phyloP scores from a whole-genome alignment of 169 alveolate species.

The Condylostoma magnum region DNA sequence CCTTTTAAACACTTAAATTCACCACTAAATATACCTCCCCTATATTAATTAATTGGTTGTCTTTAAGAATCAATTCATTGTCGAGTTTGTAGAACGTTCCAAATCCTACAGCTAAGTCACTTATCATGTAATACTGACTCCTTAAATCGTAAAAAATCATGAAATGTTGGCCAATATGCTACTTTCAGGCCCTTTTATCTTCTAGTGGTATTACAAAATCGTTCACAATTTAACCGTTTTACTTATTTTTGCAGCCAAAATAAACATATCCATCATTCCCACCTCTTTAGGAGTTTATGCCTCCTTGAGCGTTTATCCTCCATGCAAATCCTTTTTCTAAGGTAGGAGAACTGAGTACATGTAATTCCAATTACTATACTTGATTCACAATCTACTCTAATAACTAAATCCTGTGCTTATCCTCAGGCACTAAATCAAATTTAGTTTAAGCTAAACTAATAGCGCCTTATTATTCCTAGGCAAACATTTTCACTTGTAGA shows the following conservation, averaged over 20 bases:
- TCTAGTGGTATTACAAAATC: conserved; percentile 60
- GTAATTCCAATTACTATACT: conserved; percentile 1
- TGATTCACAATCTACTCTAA: conserved; percentile 15
- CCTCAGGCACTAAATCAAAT: no score
- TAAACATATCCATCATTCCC: conserved; percentile 53
- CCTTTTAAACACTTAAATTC: conserved; percentile 32
- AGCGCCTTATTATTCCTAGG: no score
- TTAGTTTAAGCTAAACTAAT: no score
- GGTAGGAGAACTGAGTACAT: background rate
- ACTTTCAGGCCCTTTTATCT: conserved; percentile 47
- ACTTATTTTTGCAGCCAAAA: conserved; percentile 53
- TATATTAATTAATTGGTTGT: conserved; percentile 65
- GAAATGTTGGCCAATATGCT: conserved; percentile 60
- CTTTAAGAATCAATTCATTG: conserved; percentile 53
- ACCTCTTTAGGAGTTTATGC: conserved; percentile 30
- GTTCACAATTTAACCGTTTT: conserved; percentile 33
- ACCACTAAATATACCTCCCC: conserved; percentile 71
- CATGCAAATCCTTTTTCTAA: conserved; percentile 31
- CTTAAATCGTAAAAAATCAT: conserved; percentile 38
- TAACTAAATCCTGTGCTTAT: background rate
- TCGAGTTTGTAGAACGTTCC: conserved; percentile 70
- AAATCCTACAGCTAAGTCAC: conserved; percentile 75
- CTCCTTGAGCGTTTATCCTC: conserved; percentile 42
- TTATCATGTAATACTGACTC: conserved; percentile 42
- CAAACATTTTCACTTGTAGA: no score